Base-by-base conservation (phyloP, 2,329 filamentous ascomycete genomes). In the Ophiostoma tasmaniense region DNA sequence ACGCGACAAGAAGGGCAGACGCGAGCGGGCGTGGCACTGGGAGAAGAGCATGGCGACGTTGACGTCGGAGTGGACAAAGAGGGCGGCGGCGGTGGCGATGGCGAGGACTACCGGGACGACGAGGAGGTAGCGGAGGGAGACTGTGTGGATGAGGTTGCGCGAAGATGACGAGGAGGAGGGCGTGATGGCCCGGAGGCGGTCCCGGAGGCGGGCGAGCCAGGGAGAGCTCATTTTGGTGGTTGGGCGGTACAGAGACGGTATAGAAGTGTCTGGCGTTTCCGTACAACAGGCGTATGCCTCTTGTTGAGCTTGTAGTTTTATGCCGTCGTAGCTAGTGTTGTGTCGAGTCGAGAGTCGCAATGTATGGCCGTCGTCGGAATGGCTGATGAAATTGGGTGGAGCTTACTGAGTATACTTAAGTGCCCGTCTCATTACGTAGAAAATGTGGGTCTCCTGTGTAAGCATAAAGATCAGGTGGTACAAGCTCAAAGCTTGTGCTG, bases 41-140 rank as follows among this genome's bases (percentile, higher is more conserved):
- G 82, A 84, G 77, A 81, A 84, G 70, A 85, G 81, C 71, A 84
- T 77, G 22, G 81, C 79, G 68, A 81, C 77, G 78, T 85, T 83
- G 75, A 84, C 79, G 75, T 84, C 82, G 59, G 80, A 79, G 75
- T 82, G 79, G 37, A 78, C 69, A 72, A 83, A 81, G 73, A 85
- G 79, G 33, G 76, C 73, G 71, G 76, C 68, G 35, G 76, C 76
- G 3, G 82, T 83, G 55, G 77, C 74, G 69, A 80, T 61, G 72
- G 82, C 78, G 67, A 85, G 78, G 37, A 84, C 74, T 65, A 83
- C 76, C 11, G 84, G 80, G n/a, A 83, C 76, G 45, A 86, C 79
- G 71, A 86, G 76, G 10, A 85, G 76, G 75, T 83, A 84, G 55
- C 81, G 82, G 66, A 85, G 81, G 1, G 69, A 55, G 17, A 71